These are phyloP conservation scores for Neospermospora avenae DNA, from an alignment of 2,329 filamentous ascomycete species.

Conservation along the genomic window DNA sequence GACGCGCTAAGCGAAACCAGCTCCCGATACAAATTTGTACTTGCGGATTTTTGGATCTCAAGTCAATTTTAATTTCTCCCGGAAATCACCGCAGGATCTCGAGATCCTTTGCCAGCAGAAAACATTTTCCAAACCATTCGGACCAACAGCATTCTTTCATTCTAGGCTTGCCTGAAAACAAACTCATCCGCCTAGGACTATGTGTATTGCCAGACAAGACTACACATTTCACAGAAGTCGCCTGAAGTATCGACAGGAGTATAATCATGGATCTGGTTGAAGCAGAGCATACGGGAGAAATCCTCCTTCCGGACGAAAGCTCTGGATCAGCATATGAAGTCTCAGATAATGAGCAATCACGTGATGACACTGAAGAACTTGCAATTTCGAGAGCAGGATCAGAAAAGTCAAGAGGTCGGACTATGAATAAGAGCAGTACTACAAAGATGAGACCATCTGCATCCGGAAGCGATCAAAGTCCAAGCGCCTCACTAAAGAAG, in stretches of 20 bases:
- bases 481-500: too few relatives aligned
- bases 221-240: constrained; percentile 15
- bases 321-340: constrained; percentile 32
- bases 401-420: constrained; percentile 3
- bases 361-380: constrained; percentile 8
- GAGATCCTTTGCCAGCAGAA: too few relatives aligned
- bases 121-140: too few relatives aligned
- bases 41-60: background rate
- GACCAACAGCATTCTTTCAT: background rate
- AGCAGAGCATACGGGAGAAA: constrained; percentile 7
- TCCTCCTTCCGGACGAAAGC: constrained; percentile 20
- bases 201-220: constrained; percentile 15
- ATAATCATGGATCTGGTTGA: constrained; percentile 22
- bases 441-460: background rate
- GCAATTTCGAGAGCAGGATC: constrained; percentile 10
- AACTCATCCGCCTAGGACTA: too few relatives aligned
- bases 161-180: background rate
- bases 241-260: constrained; percentile 14
- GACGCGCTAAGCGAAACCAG: constrained; percentile 10
- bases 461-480: too few relatives aligned
- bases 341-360: constrained; percentile 21
- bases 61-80: background rate
- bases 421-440: background rate
- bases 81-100: background rate
- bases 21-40: constrained; percentile 15